These are phyloP conservation scores for Claviceps sp. DNA, from an alignment of 2,329 filamentous ascomycete genomes.

Conservation along the genomic window DNA sequence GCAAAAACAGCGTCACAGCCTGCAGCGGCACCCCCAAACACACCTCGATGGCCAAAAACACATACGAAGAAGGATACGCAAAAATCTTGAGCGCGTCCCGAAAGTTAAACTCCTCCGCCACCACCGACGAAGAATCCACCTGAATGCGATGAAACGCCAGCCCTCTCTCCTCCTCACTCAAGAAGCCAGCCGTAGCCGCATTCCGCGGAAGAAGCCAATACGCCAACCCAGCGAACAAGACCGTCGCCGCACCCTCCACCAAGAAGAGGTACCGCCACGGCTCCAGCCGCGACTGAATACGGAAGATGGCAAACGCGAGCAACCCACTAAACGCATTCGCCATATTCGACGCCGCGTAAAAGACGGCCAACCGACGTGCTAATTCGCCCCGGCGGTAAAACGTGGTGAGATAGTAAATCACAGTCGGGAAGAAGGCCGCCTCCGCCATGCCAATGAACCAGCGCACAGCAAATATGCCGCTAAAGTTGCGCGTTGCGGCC, in stretches of 20 bases:
- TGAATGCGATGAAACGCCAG: constrained; percentile 64
- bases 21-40: constrained; percentile 47
- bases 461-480: constrained; percentile 34
- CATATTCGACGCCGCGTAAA: constrained; percentile 65
- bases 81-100: constrained; percentile 39
- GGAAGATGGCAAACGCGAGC: constrained; percentile 35
- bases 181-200: constrained; percentile 50
- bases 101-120: constrained; percentile 38
- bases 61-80: constrained; percentile 32
- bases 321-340: constrained; percentile 44
- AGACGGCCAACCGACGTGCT: constrained; percentile 41
- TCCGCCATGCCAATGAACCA: constrained; percentile 40
- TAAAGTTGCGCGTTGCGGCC: constrained; percentile 36
- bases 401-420: constrained; percentile 38
- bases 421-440: constrained; percentile 40
- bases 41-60: constrained; percentile 40
- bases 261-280: constrained; percentile 39
- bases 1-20: constrained; percentile 39
- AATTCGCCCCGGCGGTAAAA: constrained; percentile 37
- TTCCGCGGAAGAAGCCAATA: constrained; percentile 56
- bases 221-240: constrained; percentile 49
- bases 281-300: constrained; percentile 26
- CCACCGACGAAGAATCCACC: constrained; percentile 55
- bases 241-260: constrained; percentile 42
- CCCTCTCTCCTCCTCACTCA: constrained; percentile 50